These are phyloP conservation scores for Xylaria castorea DNA, from an alignment of 495 filamentous ascomycete species.

Conservation along the genomic window DNA sequence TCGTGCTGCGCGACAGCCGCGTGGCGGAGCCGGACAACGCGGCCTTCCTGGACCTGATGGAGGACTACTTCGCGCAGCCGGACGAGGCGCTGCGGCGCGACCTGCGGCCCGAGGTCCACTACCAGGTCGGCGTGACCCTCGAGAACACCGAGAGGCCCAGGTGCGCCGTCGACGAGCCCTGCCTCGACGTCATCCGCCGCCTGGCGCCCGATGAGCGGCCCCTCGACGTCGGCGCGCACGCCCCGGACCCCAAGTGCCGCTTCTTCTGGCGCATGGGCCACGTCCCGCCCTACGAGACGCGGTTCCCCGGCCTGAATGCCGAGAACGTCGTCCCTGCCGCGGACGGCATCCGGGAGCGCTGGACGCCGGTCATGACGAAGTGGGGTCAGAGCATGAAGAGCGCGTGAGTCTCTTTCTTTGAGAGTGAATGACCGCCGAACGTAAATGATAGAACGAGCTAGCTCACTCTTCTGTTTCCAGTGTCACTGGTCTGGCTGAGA, in stretches of 20 bases:
- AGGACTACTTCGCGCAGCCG: constrained; percentile 62
- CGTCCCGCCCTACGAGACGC: constrained; percentile 51
- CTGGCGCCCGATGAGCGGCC: constrained; percentile 54
- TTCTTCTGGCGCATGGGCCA: constrained; percentile 61
- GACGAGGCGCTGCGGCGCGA: constrained; percentile 47
- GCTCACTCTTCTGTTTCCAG: constrained; percentile 31
- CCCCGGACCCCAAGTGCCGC: constrained; percentile 57
- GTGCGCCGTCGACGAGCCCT: constrained; percentile 61
- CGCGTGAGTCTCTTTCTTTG: constrained; percentile 45
- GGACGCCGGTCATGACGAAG: constrained; percentile 53
- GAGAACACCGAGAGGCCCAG: constrained; percentile 63
- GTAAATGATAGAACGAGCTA: neutral
- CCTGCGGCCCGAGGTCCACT: constrained; percentile 57
- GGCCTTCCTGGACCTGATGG: constrained; percentile 58
- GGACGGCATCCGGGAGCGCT: constrained; percentile 49
- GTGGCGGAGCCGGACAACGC: constrained; percentile 56
- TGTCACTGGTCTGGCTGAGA: constrained; percentile 55
- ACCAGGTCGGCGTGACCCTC: constrained; percentile 60
- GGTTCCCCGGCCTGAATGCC: constrained; percentile 55
- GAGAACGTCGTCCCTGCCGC: constrained; percentile 52
- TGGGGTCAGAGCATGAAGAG: constrained; percentile 60
- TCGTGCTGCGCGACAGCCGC: constrained; percentile 59
- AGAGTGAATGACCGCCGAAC: neutral
- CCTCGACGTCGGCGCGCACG: constrained; percentile 53
- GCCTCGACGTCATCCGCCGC: constrained; percentile 54